Base-by-base conservation (phyloP, 176 grass and related monocot genomes). In the Poa annua region DNA sequence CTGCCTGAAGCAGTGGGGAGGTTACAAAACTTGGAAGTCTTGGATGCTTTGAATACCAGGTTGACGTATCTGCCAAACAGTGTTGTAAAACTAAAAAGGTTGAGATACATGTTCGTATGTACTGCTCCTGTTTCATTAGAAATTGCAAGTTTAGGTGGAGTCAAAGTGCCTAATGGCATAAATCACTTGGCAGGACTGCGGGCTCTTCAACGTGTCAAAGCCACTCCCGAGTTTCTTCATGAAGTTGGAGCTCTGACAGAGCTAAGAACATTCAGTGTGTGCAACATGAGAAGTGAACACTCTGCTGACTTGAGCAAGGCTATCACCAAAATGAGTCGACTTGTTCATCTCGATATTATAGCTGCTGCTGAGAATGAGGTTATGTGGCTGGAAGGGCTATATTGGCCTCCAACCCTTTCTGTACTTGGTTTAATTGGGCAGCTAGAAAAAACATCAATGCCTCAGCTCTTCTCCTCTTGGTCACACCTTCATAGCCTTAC, bases 11-110 rank as follows among this genome's bases (percentile, higher is more conserved):
- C 71, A 0, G 8, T 83, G 0, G 26, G 85, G 16, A 82, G 67
- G 13, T 73, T 90, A 5, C 2, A 59, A 12, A 90, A 90, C 8
- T 39, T 90, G 10, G 64, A 74, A 49, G 68, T 84, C 22, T 44
- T 86, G 2, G 84, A 90, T 80, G 79, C 68, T 29, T 2, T 0
- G 0, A 0, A 0, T 1, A 54, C 84, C 11, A 0, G 22, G 9
- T 7, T 90, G 52, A 3, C 52, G 74, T 57, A 16, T 3, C 21
- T 90, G 26, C 89, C 89, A 11, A 41, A 62, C 12, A 16, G 36
- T 13, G 21, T 91, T 17, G 11, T 0, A 44, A 38, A 81, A 33
- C 76, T 91, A 12, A 32, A 33, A 0, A 88, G 77, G 22, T 41
- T 91, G 8, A 62, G 78, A 0, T 80, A 78, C 35, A 44, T 91